A percentile compares a stretch with the other conserved stretches of the same genome.
phyloP scores from a whole-genome alignment of 2,329 filamentous ascomycete species.

The Bipolaris cookei region DNA sequence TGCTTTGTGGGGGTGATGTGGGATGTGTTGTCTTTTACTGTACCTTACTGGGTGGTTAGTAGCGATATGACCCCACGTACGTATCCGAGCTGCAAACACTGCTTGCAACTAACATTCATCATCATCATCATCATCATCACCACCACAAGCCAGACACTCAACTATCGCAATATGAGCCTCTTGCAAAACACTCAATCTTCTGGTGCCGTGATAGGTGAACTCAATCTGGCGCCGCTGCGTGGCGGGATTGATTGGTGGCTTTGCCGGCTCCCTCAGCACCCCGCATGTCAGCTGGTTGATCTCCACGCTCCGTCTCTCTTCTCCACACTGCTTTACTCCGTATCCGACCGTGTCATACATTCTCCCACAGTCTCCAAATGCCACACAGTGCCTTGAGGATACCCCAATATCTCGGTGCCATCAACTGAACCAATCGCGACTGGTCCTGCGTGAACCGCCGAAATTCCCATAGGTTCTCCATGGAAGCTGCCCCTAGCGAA shows the following conservation, averaged over 20 bases:
- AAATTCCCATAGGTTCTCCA: constrained; percentile 16
- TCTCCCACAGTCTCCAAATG: constrained; percentile 19
- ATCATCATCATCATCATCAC: not conserved
- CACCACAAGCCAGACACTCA: not conserved
- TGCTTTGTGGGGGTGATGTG: not conserved
- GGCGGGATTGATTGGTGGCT: constrained; percentile 13
- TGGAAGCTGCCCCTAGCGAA: constrained; percentile 28
- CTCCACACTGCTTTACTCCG: constrained; percentile 29
- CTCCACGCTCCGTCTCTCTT: constrained; percentile 21
- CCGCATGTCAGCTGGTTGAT: constrained; percentile 25
- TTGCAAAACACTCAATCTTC: not conserved
- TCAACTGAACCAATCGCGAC: constrained; percentile 8
- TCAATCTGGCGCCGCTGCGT: not conserved
- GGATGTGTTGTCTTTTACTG: not conserved
- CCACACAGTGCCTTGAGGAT: constrained; percentile 8
- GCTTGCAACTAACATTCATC: not conserved
- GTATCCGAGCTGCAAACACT: not conserved
- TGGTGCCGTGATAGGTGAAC: constrained; percentile 1
- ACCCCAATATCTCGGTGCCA: not conserved
- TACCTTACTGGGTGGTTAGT: not conserved
- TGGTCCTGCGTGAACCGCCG: constrained; percentile 1
- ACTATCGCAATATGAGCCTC: not conserved
- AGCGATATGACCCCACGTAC: not conserved
- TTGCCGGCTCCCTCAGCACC: constrained; percentile 17
- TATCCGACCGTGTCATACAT: constrained; percentile 20